phyloP scores from a whole-genome alignment of 192 early-diverging fungal species.

The Backusella circina region DNA sequence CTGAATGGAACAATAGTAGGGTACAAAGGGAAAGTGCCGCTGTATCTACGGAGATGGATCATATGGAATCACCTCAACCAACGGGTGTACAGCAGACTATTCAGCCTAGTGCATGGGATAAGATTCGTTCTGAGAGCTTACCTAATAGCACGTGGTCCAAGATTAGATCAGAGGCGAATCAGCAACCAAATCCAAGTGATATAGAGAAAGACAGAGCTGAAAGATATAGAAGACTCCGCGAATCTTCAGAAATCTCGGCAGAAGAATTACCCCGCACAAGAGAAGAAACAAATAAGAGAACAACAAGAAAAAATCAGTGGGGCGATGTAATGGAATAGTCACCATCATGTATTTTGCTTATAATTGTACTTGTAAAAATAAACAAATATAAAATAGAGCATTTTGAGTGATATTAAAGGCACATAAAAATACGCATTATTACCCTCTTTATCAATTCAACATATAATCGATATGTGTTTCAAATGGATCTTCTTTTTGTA shows the following conservation, averaged over 20 bases:
- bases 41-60: background rate
- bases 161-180: slow-evolving; percentile 18
- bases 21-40: background rate
- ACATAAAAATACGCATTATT: too few species aligned
- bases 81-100: background rate
- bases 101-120: slow-evolving; percentile 25
- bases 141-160: slow-evolving; percentile 28
- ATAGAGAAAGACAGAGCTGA: background rate
- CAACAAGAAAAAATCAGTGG: slow-evolving; percentile 22
- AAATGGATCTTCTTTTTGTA: too few species aligned
- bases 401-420: background rate
- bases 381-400: background rate
- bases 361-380: background rate
- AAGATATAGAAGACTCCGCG: background rate
- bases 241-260: background rate
- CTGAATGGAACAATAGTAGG: background rate
- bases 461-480: too few species aligned
- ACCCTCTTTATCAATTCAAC: too few species aligned
- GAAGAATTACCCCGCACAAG: slow-evolving; percentile 33
- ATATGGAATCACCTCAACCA: background rate
- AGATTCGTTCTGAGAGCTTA: slow-evolving; percentile 23
- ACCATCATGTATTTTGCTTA: background rate
- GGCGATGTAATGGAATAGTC: slow-evolving; percentile 21
- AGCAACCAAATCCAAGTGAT: slow-evolving; percentile 8
- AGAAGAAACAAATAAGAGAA: slow-evolving; percentile 23